Conservation (phyloP, 1,284 basidiomycete genomes). For the Neonothopanus nambi region DNA sequence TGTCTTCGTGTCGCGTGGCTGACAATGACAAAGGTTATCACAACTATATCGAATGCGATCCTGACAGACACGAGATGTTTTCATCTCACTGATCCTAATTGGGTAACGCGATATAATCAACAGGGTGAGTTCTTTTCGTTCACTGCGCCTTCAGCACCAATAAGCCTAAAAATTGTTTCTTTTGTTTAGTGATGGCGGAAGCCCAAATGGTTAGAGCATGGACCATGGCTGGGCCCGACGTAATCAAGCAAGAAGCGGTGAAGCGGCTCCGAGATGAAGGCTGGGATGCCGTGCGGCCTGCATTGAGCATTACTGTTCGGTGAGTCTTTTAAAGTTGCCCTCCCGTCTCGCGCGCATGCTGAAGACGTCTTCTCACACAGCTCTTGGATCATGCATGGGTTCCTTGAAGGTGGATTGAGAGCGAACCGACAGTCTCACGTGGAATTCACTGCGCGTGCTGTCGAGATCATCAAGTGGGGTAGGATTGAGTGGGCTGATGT, state of each 20-base stretch:
- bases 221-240: conserved; percentile 27
- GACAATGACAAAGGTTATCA: conserved; percentile 24
- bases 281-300: conserved; percentile 38
- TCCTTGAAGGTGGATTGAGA: conserved; percentile 26
- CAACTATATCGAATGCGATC: conserved; percentile 30
- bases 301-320: conserved; percentile 42
- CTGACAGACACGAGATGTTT: conserved; percentile 36
- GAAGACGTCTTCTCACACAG: conserved; percentile 19
- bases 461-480: conserved; percentile 43
- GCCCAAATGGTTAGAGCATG: conserved; percentile 30
- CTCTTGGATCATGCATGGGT: conserved; percentile 38
- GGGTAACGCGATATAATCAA: conserved; percentile 31
- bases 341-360: conserved; percentile 1
- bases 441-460: conserved; percentile 30
- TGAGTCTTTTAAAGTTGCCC: conserved; percentile 18
- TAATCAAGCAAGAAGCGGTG: conserved; percentile 33
- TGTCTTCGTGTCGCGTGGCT: not conserved
- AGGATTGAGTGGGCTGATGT: conserved; percentile 34
- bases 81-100: conserved; percentile 27
- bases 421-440: conserved; percentile 17
- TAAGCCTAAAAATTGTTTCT: not conserved
- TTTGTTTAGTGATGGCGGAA: conserved; percentile 31
- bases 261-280: conserved; percentile 33
- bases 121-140: no score
- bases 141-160: not conserved